Percentiles rank a stretch among this genome's conserved stretches.
These are phyloP conservation scores for Fusarium nelsonii DNA, from an alignment of 2,329 filamentous ascomycete species.

Conservation along the genomic window DNA sequence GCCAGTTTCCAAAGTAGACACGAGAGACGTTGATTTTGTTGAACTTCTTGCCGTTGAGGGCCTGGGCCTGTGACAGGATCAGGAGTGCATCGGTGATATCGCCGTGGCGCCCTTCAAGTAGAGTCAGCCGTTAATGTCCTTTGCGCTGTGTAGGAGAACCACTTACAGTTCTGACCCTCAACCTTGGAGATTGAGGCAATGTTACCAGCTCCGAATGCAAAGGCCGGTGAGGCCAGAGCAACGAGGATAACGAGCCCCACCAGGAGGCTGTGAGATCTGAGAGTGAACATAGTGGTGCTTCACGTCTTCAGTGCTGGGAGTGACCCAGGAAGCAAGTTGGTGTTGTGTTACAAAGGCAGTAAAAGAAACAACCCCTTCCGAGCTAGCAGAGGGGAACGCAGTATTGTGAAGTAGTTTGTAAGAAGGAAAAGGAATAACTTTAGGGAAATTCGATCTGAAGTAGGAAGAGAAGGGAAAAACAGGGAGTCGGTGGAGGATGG, in stretches of 20 bases:
- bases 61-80: conserved; percentile 70
- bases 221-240: conserved; percentile 73
- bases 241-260: conserved; percentile 72
- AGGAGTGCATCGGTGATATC: conserved; percentile 94
- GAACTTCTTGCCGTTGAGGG: conserved; percentile 79
- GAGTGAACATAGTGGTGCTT: conserved; percentile 59
- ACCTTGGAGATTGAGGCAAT: conserved; percentile 84
- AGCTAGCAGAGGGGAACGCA: conserved; percentile 35
- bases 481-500: conserved; percentile 34
- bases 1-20: conserved; percentile 97
- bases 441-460: conserved; percentile 7
- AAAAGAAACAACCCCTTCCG: conserved; percentile 35
- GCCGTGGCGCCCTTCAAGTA: conserved; percentile 76
- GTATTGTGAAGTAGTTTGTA: conserved; percentile 6
- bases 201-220: conserved; percentile 90
- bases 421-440: conserved; percentile 5
- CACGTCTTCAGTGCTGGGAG: conserved; percentile 39
- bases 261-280: conserved; percentile 63
- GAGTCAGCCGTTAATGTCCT: not conserved
- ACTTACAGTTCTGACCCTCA: conserved; percentile 83
- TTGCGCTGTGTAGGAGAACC: not conserved
- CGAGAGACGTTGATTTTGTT: conserved; percentile 88
- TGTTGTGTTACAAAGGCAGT: conserved; percentile 20
- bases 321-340: conserved; percentile 21
- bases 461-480: conserved; percentile 19